Conservation (phyloP, 805 yeast genomes). For the Zygosaccharomyces lentus region DNA sequence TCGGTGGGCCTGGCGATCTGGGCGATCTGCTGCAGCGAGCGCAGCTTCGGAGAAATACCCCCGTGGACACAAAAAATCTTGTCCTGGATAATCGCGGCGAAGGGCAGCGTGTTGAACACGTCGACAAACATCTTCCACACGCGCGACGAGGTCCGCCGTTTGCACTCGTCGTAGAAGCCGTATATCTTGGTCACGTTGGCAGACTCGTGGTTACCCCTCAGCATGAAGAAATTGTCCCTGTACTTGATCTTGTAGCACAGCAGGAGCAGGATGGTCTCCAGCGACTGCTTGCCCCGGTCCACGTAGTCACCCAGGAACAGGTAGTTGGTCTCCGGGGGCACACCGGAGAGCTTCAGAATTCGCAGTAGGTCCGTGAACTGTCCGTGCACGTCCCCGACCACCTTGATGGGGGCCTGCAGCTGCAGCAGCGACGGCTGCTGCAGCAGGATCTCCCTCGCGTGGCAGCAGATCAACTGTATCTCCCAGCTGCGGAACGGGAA, state of each 20-base stretch:
- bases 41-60: constrained; percentile 70
- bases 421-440: constrained; percentile 62
- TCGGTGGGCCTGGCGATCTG: constrained; percentile 74
- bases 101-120: constrained; percentile 91
- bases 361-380: constrained; percentile 90
- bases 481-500: constrained; percentile 51
- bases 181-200: constrained; percentile 95
- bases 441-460: constrained; percentile 55
- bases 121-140: constrained; percentile 93
- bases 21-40: constrained; percentile 58
- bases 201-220: constrained; percentile 96
- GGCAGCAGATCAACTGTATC: constrained; percentile 52
- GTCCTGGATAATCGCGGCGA: constrained; percentile 91
- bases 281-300: constrained; percentile 93
- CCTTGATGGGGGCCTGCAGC: constrained; percentile 72
- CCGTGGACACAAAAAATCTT: constrained; percentile 91
- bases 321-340: constrained; percentile 91
- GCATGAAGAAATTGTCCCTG: constrained; percentile 89
- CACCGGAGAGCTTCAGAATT: constrained; percentile 89
- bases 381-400: constrained; percentile 94
- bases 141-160: constrained; percentile 82
- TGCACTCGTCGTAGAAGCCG: constrained; percentile 97
- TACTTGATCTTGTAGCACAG: constrained; percentile 93
- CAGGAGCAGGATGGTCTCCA: constrained; percentile 84
- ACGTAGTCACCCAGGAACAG: constrained; percentile 94